These are phyloP conservation scores for Sarocladium kiliense DNA, from an alignment of 2,329 filamentous ascomycete genomes.

Conservation along the genomic window DNA sequence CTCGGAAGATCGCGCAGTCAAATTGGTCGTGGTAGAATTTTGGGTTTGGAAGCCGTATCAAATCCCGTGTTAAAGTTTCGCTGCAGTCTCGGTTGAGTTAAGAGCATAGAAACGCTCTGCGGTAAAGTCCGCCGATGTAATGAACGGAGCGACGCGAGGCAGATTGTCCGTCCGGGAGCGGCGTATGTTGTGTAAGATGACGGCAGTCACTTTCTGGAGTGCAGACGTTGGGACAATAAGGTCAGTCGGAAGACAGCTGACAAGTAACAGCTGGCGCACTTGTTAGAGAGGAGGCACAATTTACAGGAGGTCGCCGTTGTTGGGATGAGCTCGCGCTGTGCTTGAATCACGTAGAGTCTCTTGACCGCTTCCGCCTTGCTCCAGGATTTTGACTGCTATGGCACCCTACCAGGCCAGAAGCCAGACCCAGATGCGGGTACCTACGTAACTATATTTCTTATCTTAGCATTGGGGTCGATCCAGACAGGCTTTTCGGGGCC, in stretches of 20 bases:
- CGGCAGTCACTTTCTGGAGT: neutral
- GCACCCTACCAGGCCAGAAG: too few relatives aligned
- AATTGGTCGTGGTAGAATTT: too few relatives aligned
- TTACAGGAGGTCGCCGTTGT: neutral
- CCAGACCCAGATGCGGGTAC: neutral
- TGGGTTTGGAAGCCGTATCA: too few relatives aligned
- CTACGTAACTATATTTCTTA: slow-evolving; percentile 3
- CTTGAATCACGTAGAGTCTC: too few relatives aligned
- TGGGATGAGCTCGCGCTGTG: too few relatives aligned
- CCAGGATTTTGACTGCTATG: neutral
- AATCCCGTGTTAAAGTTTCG: neutral
- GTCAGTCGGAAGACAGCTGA: neutral
- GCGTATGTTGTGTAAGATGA: neutral
- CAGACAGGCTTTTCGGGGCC: neutral
- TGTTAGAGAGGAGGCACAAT: neutral
- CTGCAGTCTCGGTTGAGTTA: neutral
- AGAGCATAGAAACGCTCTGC: too few relatives aligned
- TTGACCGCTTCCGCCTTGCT: neutral
- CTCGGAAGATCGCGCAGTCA: too few relatives aligned
- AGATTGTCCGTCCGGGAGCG: neutral
- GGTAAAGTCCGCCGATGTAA: too few relatives aligned
- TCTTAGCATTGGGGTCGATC: too few relatives aligned
- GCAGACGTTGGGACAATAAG: neutral
- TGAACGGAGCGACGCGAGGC: too few relatives aligned
- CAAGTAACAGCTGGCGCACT: neutral